Conservation (phyloP, 2,329 filamentous ascomycete genomes). For the Phialophora chinensis region DNA sequence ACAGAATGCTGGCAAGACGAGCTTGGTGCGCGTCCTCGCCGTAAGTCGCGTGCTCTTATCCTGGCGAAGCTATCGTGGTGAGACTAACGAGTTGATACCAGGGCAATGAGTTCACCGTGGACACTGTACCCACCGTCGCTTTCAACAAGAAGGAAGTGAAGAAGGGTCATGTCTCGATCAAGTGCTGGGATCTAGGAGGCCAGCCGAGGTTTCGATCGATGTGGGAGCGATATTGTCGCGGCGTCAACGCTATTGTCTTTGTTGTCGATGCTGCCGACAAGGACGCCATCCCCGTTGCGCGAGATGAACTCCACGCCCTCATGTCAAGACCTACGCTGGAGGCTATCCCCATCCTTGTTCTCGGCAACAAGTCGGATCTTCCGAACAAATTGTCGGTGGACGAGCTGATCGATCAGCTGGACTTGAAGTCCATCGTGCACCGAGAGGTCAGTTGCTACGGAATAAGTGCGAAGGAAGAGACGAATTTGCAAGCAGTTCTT, state of each 20-base stretch:
- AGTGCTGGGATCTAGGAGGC: constrained; percentile 98
- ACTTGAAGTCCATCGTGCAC: constrained; percentile 85
- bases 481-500: constrained; percentile 94
- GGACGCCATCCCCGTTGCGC: constrained; percentile 78
- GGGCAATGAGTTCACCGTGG: constrained; percentile 98
- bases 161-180: constrained; percentile 96
- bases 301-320: constrained; percentile 88
- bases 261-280: constrained; percentile 95
- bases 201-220: constrained; percentile 96
- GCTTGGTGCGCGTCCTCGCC: constrained; percentile 87
- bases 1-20: constrained; percentile 98
- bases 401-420: constrained; percentile 89
- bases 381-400: constrained; percentile 90
- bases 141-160: constrained; percentile 99
- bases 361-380: constrained; percentile 97
- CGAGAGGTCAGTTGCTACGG: constrained; percentile 98
- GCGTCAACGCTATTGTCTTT: constrained; percentile 97
- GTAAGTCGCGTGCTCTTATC: constrained; percentile 64
- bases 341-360: constrained; percentile 88
- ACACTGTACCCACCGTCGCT: constrained; percentile 98
- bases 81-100: constrained; percentile 49
- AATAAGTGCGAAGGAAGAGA: constrained; percentile 98
- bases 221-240: constrained; percentile 99
- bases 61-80: background rate
- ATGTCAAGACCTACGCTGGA: constrained; percentile 83